Conservation (phyloP, 345 rosid species). For the Brassica cretica region DNA sequence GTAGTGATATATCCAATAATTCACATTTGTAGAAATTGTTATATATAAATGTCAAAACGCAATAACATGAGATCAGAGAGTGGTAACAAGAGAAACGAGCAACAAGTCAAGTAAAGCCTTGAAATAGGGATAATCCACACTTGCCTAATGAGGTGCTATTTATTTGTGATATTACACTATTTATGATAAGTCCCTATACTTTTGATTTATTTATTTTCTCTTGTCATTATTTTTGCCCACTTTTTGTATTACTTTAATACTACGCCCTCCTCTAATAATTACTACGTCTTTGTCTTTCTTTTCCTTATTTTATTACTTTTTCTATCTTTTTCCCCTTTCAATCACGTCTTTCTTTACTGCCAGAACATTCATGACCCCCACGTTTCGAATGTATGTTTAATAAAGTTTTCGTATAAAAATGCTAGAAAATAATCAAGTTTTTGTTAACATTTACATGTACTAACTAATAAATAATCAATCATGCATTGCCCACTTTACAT, state of each 20-base stretch:
- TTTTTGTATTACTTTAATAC: conserved; percentile 12
- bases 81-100: conserved; percentile 13
- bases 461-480: conserved; percentile 33
- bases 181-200: conserved; percentile 15
- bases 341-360: conserved; percentile 41
- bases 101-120: conserved; percentile 18
- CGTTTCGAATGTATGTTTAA: conserved; percentile 31
- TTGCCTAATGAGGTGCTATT: conserved; percentile 17
- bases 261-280: conserved; percentile 27
- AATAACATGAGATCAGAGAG: conserved; percentile 27
- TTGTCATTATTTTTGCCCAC: background rate
- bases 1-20: conserved; percentile 10
- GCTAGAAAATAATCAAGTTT: background rate
- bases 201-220: background rate
- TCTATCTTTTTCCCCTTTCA: conserved; percentile 25
- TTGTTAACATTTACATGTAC: background rate
- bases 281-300: conserved; percentile 25
- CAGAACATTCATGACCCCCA: conserved; percentile 41
- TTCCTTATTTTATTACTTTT: conserved; percentile 22
- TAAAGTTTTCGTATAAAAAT: background rate
- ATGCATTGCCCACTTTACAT: conserved; percentile 23
- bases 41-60: conserved; percentile 26
- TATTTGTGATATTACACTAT: conserved; percentile 17
- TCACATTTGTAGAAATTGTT: conserved; percentile 1
- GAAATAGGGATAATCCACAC: conserved; percentile 27